A percentile compares a stretch with the other conserved stretches of the same genome.
Evolutionary conservation across 768 basidiomycete genomes (phyloP).

Genomic region (Mycena epipterygia): DNA sequence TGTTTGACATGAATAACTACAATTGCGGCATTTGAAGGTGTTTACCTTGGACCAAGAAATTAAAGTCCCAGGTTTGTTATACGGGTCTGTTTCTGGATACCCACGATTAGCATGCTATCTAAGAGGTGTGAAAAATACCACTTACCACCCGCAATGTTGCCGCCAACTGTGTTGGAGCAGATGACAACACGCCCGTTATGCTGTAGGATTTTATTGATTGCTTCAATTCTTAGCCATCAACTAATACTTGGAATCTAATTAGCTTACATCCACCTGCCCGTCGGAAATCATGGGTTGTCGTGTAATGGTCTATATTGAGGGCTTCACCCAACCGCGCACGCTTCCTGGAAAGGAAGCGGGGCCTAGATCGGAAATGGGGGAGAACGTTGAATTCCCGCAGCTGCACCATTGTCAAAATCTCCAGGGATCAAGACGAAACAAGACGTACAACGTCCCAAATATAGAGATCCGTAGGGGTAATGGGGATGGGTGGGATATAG

Average conservation of each 20-base stretch:
- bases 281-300: background rate
- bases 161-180: slow-evolving; percentile 62
- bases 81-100: slow-evolving; percentile 51
- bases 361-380: background rate
- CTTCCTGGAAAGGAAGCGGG: slow-evolving; percentile 18
- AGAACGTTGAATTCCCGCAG: background rate
- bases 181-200: slow-evolving; percentile 55
- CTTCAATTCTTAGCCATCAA: slow-evolving; percentile 45
- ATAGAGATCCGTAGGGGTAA: background rate
- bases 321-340: slow-evolving; percentile 11
- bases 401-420: background rate
- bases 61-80: slow-evolving; percentile 64
- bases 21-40: slow-evolving; percentile 27
- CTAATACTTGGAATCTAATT: too few relatives aligned
- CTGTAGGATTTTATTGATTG: slow-evolving; percentile 68
- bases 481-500: background rate
- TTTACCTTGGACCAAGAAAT: slow-evolving; percentile 54
- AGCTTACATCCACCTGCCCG: slow-evolving; percentile 28
- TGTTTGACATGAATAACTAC: slow-evolving; percentile 36
- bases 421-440: background rate
- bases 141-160: slow-evolving; percentile 53
- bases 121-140: background rate
- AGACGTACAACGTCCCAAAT: slow-evolving; percentile 26
- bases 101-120: slow-evolving; percentile 2
- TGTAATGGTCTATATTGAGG: slow-evolving; percentile 22